phyloP scores from a whole-genome alignment of 306 rosid species.

The Vicia villosa region DNA sequence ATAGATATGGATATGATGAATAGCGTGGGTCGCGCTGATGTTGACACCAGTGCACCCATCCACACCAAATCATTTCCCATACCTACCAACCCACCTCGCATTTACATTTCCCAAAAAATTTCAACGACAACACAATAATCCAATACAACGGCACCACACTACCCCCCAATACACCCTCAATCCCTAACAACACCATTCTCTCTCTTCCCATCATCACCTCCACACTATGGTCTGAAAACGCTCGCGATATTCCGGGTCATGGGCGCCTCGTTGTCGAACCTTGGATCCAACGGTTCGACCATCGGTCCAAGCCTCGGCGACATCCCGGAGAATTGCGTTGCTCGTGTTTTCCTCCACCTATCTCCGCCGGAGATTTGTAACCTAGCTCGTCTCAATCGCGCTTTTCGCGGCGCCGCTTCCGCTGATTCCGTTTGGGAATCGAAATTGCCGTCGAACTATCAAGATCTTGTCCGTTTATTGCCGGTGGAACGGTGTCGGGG shows the following conservation, averaged over 20 bases:
- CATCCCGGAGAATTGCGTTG: constrained; percentile 90
- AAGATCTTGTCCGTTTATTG: constrained; percentile 60
- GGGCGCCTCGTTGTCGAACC: constrained; percentile 84
- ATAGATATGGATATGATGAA: too few species aligned
- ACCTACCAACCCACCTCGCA: too few species aligned
- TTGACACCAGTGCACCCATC: too few species aligned
- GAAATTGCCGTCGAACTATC: constrained; percentile 78
- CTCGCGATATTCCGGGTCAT: constrained; percentile 31
- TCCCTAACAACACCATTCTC: background rate
- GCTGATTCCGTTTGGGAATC: constrained; percentile 84
- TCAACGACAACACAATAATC: background rate
- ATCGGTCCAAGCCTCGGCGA: constrained; percentile 84
- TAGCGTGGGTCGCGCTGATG: too few species aligned
- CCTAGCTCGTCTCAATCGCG: constrained; percentile 75
- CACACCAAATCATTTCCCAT: too few species aligned
- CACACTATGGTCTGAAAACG: constrained; percentile 30
- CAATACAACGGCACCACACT: background rate
- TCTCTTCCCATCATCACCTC: background rate
- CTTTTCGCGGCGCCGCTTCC: constrained; percentile 90
- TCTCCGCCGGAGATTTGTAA: constrained; percentile 94
- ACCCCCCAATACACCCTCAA: background rate
- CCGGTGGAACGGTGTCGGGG: constrained; percentile 62
- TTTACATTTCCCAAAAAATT: background rate
- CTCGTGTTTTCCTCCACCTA: constrained; percentile 76
- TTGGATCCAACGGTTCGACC: constrained; percentile 61